Evolutionary conservation across 73 alveolate genomes (phyloP).

Genomic region (Symbiodinium pilosum): DNA sequence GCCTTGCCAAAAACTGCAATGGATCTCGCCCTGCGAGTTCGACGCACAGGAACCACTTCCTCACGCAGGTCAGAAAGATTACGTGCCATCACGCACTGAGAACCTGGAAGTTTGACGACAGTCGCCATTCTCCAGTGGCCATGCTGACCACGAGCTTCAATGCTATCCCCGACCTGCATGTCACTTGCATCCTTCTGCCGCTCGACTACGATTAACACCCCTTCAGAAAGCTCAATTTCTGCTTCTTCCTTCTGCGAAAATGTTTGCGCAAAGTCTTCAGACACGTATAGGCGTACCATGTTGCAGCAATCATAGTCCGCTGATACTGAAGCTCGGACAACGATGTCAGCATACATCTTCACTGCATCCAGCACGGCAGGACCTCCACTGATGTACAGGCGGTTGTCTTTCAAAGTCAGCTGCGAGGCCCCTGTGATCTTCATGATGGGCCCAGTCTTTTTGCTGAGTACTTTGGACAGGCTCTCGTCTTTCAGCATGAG

Average conservation of each 20-base stretch:
- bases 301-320: background rate
- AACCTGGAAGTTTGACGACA: background rate
- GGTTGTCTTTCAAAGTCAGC: constrained; percentile 9
- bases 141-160: constrained; percentile 17
- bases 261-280: background rate
- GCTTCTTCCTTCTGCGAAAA: background rate
- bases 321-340: constrained; percentile 14
- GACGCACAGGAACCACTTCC: background rate
- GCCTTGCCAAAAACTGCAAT: constrained; percentile 22
- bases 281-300: constrained; percentile 7
- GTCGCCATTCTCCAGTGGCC: constrained; percentile 50
- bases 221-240: constrained; percentile 38
- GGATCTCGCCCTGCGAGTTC: constrained; percentile 31
- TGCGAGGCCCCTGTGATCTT: constrained; percentile 47
- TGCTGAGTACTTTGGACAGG: background rate
- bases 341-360: constrained; percentile 35
- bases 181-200: background rate
- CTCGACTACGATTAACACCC: constrained; percentile 30
- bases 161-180: background rate
- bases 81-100: background rate
- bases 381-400: constrained; percentile 10
- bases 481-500: constrained; percentile 14
- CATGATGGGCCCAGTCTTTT: constrained; percentile 42
- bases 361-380: background rate
- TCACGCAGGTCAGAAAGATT: background rate